Conservation (phyloP, 2,329 filamentous ascomycete genomes). For the Juglanconis sp. region DNA sequence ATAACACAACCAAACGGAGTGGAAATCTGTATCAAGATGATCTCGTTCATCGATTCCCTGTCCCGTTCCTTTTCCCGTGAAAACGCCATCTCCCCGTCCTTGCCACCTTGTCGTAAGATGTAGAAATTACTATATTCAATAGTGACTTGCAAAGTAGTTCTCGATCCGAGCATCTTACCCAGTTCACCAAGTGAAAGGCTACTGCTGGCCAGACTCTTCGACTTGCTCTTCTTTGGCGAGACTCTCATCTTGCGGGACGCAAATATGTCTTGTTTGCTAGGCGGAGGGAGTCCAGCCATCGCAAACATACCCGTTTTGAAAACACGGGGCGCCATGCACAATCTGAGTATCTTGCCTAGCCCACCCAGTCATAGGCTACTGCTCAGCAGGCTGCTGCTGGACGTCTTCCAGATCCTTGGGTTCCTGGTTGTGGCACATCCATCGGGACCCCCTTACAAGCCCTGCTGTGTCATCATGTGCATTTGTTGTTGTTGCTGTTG, state of each 20-base stretch:
- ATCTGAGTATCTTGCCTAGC: too few species aligned
- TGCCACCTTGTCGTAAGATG: neutral
- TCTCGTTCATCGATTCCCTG: conserved; percentile 7
- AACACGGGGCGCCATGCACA: too few species aligned
- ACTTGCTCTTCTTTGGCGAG: too few species aligned
- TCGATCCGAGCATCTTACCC: too few species aligned
- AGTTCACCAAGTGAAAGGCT: too few species aligned
- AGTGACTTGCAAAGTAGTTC: neutral
- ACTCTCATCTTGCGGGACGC: too few species aligned
- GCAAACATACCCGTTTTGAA: too few species aligned
- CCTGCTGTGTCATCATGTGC: conserved; percentile 54
- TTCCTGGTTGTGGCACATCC: neutral
- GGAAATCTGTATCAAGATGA: conserved; percentile 2
- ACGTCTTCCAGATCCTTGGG: neutral
- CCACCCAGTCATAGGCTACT: too few species aligned
- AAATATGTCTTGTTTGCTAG: too few species aligned
- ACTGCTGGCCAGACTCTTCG: too few species aligned
- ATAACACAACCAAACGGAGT: conserved; percentile 4
- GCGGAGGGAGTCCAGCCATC: too few species aligned
- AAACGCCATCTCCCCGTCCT: conserved; percentile 5
- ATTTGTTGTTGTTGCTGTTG: conserved; percentile 42
- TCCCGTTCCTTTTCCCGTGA: conserved; percentile 1
- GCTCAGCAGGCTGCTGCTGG: neutral
- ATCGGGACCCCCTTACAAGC: conserved; percentile 34
- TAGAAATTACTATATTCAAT: neutral